These are phyloP conservation scores for Ichthyophthirius multifiliis DNA, from an alignment of 169 alveolate genomes.

Conservation along the genomic window DNA sequence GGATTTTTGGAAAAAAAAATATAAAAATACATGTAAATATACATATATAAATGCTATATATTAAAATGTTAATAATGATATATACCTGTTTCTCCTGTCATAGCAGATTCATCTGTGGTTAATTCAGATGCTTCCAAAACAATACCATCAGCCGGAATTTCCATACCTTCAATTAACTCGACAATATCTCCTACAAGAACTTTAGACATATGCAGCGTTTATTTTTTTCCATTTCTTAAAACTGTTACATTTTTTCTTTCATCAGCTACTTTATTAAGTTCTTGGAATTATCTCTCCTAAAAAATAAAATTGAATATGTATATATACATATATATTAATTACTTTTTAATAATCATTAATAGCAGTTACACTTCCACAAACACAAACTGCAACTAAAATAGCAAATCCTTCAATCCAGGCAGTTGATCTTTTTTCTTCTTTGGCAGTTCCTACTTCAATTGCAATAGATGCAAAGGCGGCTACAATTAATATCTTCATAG, in stretches of 20 bases:
- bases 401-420: slow-evolving; percentile 93
- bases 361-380: slow-evolving; percentile 85
- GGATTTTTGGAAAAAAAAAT: neutral
- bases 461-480: slow-evolving; percentile 24
- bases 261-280: slow-evolving; percentile 69
- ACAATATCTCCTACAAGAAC: slow-evolving; percentile 90
- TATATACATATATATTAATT: neutral
- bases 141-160: slow-evolving; percentile 82
- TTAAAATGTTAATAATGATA: neutral
- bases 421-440: slow-evolving; percentile 3
- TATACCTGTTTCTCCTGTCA: slow-evolving; percentile 91
- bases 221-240: slow-evolving; percentile 54
- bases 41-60: neutral
- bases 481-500: slow-evolving; percentile 13
- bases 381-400: slow-evolving; percentile 86
- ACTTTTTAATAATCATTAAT: slow-evolving; percentile 86
- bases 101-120: slow-evolving; percentile 82
- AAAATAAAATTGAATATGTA: neutral
- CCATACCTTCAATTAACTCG: slow-evolving; percentile 79
- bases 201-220: slow-evolving; percentile 41
- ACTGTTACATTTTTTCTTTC: slow-evolving; percentile 54
- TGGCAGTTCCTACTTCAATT: slow-evolving; percentile 26
- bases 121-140: slow-evolving; percentile 77
- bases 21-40: too few relatives aligned
- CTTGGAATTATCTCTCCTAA: slow-evolving; percentile 82